A percentile compares a stretch with the other conserved stretches of the same genome.
Conservation (phyloP, 257 asterid genomes). For the Primulina eburnea region DNA sequence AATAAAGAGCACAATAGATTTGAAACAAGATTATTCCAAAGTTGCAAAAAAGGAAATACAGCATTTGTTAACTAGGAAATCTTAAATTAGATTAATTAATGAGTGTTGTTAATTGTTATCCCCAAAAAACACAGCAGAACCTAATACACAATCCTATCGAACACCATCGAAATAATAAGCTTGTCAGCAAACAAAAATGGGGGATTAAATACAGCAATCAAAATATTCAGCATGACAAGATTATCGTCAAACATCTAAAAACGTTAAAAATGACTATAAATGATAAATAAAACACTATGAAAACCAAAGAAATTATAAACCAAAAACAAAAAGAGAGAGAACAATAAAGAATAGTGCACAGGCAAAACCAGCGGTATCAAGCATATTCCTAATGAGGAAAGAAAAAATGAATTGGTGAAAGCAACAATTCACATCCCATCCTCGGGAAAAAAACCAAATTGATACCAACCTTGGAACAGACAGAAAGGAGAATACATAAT, state of each 20-base stretch:
- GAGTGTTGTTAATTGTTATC: background rate
- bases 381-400: background rate
- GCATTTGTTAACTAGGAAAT: background rate
- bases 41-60: conserved; percentile 16
- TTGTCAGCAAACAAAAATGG: background rate
- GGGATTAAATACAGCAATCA: background rate
- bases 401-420: background rate
- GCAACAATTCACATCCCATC: conserved; percentile 10
- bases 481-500: background rate
- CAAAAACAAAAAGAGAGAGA: background rate
- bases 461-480: background rate
- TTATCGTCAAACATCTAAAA: background rate
- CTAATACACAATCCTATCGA: conserved; percentile 1
- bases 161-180: conserved; percentile 5
- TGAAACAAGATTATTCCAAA: conserved; percentile 16
- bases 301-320: background rate
- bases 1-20: conserved; percentile 14
- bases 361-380: background rate
- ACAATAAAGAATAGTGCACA: background rate
- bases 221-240: background rate
- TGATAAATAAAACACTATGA: background rate
- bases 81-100: background rate
- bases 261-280: background rate
- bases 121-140: background rate
- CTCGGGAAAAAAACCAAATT: background rate